Evolutionary conservation across 2,329 filamentous ascomycete genomes (phyloP).

Genomic region (Penicillium sp.): DNA sequence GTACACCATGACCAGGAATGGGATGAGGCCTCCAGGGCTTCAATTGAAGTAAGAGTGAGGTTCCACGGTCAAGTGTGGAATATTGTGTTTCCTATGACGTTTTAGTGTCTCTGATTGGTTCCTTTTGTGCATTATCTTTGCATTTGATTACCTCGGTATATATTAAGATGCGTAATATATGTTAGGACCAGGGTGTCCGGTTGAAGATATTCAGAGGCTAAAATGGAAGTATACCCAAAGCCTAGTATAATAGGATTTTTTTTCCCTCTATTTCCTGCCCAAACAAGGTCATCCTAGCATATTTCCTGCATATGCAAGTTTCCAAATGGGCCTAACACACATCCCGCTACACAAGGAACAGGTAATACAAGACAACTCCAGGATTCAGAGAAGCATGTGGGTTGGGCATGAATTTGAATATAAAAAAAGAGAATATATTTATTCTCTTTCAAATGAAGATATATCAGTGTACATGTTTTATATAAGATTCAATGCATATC

Average conservation of each 20-base stretch:
- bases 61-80: background rate
- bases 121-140: background rate
- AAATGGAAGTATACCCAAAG: background rate
- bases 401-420: background rate
- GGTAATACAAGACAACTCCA: background rate
- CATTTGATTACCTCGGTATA: background rate
- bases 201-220: background rate
- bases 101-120: background rate
- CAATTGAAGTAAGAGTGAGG: conserved; percentile 18
- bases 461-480: background rate
- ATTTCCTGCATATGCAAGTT: conserved; percentile 10
- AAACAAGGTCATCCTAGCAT: background rate
- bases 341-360: conserved; percentile 6
- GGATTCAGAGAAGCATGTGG: background rate
- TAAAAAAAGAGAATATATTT: background rate
- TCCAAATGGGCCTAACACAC: background rate
- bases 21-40: conserved; percentile 22
- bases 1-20: conserved; percentile 47
- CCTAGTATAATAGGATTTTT: background rate
- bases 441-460: background rate
- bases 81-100: background rate
- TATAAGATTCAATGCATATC: background rate
- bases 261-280: background rate
- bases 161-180: background rate
- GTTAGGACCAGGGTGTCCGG: too few species aligned